Conservation (phyloP, 2,329 filamentous ascomycete species). For the Pleurostoma richardsiae region DNA sequence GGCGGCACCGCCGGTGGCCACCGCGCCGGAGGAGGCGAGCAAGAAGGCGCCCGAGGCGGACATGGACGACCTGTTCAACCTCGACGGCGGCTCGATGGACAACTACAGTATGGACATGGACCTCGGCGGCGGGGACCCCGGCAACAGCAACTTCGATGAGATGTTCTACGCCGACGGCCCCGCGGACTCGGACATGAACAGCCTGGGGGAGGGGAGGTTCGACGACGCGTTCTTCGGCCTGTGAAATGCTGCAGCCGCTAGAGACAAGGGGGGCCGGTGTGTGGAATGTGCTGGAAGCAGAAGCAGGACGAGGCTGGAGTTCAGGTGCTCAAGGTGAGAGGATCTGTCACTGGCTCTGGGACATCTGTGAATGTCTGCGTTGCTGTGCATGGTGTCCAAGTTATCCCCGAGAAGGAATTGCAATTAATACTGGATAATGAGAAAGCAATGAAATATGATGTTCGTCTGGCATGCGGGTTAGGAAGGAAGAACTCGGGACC, state of each 20-base stretch:
- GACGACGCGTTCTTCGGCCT: constrained; percentile 23
- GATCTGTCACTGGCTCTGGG: too few relatives aligned
- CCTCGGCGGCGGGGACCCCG: constrained; percentile 3
- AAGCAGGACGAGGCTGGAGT: background rate
- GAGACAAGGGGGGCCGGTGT: too few relatives aligned
- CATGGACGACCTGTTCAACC: constrained; percentile 42
- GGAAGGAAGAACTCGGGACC: too few relatives aligned
- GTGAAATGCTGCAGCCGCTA: constrained; percentile 1
- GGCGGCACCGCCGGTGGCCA: constrained; percentile 7
- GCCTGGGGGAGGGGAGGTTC: background rate
- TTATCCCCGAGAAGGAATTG: too few relatives aligned
- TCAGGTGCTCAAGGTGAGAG: too few relatives aligned
- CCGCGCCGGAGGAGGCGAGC: constrained; percentile 12
- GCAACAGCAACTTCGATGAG: constrained; percentile 7
- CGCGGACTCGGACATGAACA: constrained; percentile 3
- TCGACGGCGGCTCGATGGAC: constrained; percentile 30
- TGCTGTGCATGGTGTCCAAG: too few relatives aligned
- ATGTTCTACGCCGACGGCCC: constrained; percentile 6
- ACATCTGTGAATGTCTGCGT: too few relatives aligned
- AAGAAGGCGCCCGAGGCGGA: constrained; percentile 20
- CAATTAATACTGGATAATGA: too few relatives aligned
- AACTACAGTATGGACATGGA: constrained; percentile 30
- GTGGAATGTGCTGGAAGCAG: background rate
- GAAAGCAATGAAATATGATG: too few relatives aligned
- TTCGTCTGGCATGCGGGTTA: too few relatives aligned